Evolutionary conservation across 2,329 filamentous ascomycete genomes (phyloP).

Genomic region (Colletotrichum spaethianum): DNA sequence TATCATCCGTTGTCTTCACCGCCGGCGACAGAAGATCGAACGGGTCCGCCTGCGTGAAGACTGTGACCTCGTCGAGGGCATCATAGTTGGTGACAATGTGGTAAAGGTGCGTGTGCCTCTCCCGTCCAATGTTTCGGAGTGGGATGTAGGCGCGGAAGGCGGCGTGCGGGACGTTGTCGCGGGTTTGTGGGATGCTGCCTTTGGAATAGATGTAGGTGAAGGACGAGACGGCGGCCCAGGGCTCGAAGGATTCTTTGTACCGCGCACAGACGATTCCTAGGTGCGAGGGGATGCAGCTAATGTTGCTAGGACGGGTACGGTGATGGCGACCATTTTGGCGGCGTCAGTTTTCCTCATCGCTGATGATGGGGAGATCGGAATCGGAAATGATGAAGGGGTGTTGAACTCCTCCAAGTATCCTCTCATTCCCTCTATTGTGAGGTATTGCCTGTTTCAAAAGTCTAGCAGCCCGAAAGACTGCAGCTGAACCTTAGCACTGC

Average conservation of each 20-base stretch:
- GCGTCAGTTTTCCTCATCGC: not conserved
- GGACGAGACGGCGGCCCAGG: constrained; percentile 25
- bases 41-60: constrained; percentile 39
- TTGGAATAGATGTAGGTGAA: constrained; percentile 41
- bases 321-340: constrained; percentile 2
- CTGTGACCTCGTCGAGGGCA: constrained; percentile 38
- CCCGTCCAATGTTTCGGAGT: constrained; percentile 35
- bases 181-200: constrained; percentile 31
- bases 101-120: constrained; percentile 36
- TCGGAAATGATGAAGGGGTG: not conserved
- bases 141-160: constrained; percentile 39
- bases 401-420: not conserved
- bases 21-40: constrained; percentile 34
- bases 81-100: constrained; percentile 35
- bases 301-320: not conserved
- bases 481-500: not conserved
- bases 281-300: not conserved
- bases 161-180: constrained; percentile 34
- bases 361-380: too few species aligned
- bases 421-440: not conserved
- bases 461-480: not conserved
- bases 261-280: constrained; percentile 39
- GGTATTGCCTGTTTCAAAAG: not conserved
- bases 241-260: constrained; percentile 39
- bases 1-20: constrained; percentile 30